These are phyloP conservation scores for Suillus spraguei DNA, from an alignment of 768 basidiomycete genomes.

Conservation along the genomic window DNA sequence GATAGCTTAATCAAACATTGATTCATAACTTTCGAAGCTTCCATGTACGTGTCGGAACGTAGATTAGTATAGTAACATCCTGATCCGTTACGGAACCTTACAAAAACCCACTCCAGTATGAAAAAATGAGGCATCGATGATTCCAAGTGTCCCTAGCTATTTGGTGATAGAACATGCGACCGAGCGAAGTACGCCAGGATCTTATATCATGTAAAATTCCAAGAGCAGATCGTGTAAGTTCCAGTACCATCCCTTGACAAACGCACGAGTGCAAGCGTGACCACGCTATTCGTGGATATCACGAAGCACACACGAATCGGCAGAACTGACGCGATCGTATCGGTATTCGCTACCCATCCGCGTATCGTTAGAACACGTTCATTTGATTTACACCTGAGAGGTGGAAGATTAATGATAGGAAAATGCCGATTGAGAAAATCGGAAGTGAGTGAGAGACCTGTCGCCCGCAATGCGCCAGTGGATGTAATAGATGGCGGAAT, in stretches of 20 bases:
- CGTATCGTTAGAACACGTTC: conserved; percentile 2
- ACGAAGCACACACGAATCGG: background rate
- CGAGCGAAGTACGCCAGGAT: background rate
- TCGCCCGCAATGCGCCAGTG: background rate
- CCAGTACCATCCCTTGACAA: too few species aligned
- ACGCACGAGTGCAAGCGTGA: background rate
- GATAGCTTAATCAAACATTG: background rate
- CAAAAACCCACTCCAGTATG: background rate
- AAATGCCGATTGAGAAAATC: background rate
- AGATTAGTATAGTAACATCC: background rate
- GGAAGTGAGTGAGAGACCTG: background rate
- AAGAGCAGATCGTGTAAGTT: background rate
- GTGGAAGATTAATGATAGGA: background rate
- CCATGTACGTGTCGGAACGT: background rate
- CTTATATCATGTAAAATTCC: background rate
- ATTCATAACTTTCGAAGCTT: background rate
- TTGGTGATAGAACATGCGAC: background rate
- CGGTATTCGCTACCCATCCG: background rate
- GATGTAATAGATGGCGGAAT: background rate
- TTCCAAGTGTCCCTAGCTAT: background rate
- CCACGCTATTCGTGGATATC: background rate
- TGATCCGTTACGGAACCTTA: background rate
- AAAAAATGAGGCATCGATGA: background rate
- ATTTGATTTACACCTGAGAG: conserved; percentile 2
- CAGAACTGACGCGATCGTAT: background rate